These are phyloP conservation scores for Saccharum spontaneum DNA, from an alignment of 176 grass and related monocot species.

Conservation along the genomic window DNA sequence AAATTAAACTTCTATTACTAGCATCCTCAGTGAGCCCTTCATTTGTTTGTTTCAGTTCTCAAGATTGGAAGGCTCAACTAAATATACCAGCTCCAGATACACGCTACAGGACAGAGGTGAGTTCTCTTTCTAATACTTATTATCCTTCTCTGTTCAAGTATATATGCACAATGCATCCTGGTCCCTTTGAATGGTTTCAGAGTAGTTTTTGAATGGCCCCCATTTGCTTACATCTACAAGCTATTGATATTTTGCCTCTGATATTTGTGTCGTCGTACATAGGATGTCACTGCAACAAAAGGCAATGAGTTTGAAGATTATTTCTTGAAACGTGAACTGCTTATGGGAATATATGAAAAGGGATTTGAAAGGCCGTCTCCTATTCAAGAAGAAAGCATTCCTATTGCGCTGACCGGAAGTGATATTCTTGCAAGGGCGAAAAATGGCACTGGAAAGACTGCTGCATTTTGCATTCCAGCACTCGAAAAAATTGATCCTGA, in stretches of 20 bases:
- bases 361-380: constrained; percentile 81
- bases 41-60: constrained; percentile 41
- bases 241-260: constrained; percentile 6
- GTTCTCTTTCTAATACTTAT: background rate
- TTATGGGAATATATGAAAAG: constrained; percentile 86
- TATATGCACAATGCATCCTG: background rate
- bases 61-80: constrained; percentile 70
- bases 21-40: background rate
- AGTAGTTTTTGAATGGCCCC: background rate
- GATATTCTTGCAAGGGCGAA: constrained; percentile 80
- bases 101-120: constrained; percentile 61
- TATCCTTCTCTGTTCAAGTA: background rate
- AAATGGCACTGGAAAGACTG: constrained; percentile 78
- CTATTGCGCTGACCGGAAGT: constrained; percentile 73
- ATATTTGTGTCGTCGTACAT: constrained; percentile 5
- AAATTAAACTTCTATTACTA: background rate
- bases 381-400: constrained; percentile 87
- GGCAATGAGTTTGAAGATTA: constrained; percentile 80
- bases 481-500: constrained; percentile 80
- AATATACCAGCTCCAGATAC: constrained; percentile 71
- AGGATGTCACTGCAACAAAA: constrained; percentile 87
- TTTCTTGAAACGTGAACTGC: constrained; percentile 74
- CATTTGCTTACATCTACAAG: background rate
- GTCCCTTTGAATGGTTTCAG: background rate
- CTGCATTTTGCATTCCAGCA: constrained; percentile 73